These are phyloP conservation scores for Primulina huaijiensis DNA, from an alignment of 257 asterid species.

Conservation along the genomic window DNA sequence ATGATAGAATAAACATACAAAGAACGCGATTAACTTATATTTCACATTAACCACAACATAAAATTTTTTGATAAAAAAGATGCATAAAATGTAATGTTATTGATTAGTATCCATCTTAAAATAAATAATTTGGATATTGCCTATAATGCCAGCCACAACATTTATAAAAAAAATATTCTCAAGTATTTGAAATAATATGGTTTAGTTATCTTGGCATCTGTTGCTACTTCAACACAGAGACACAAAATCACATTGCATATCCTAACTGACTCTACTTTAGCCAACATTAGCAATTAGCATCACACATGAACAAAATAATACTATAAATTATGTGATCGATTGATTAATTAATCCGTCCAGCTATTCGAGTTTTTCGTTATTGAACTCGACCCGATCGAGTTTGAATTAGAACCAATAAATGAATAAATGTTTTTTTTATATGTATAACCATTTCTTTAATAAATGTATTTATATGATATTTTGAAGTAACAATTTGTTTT, in stretches of 20 bases:
- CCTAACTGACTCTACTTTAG: not conserved
- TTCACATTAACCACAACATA: not conserved
- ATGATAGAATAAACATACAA: too few species aligned
- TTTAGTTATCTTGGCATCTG: not conserved
- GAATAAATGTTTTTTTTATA: too few species aligned
- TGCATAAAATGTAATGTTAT: slow-evolving; percentile 18
- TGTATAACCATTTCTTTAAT: too few species aligned
- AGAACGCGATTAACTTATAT: not conserved
- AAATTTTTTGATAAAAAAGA: not conserved
- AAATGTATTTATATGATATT: not conserved
- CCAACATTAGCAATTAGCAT: not conserved
- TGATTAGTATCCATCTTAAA: slow-evolving; percentile 26
- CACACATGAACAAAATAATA: not conserved
- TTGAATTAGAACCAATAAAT: too few species aligned
- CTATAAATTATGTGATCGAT: not conserved
- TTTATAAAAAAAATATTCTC: not conserved
- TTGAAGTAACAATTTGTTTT: not conserved
- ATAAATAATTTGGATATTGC: slow-evolving; percentile 22
- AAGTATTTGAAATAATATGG: not conserved
- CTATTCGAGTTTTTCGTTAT: not conserved
- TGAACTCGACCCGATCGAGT: too few species aligned
- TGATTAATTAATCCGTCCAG: too few species aligned
- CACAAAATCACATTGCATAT: not conserved
- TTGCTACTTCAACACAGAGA: too few species aligned
- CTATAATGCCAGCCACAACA: slow-evolving; percentile 22